These are phyloP conservation scores for Ogataea sp. DNA, from an alignment of 805 yeast genomes.

Conservation along the genomic window DNA sequence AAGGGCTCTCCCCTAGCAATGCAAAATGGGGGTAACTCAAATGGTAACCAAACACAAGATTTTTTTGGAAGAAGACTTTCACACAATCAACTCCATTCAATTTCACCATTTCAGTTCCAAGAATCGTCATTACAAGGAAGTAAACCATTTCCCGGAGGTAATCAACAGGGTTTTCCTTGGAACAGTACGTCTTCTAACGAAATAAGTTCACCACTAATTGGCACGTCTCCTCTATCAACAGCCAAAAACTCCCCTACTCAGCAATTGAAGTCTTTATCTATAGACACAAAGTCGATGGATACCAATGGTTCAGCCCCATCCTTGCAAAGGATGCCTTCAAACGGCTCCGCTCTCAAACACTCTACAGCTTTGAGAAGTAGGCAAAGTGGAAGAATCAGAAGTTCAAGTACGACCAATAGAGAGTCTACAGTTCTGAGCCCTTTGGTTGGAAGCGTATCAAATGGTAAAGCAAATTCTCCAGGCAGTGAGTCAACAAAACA, in stretches of 20 bases:
- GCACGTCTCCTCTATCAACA: no score
- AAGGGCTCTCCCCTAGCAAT: constrained; percentile 21
- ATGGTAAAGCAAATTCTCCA: not conserved
- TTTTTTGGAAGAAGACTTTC: not conserved
- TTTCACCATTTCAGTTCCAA: not conserved
- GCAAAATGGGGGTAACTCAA: no score
- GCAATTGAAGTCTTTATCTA: not conserved
- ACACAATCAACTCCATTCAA: no score
- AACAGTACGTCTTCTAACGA: not conserved
- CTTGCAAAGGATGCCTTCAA: not conserved
- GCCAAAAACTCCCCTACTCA: not conserved
- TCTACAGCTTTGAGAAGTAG: not conserved
- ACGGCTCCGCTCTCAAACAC: not conserved
- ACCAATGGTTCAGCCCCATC: not conserved
- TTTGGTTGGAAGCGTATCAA: not conserved
- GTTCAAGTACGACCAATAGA: no score
- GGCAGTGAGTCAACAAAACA: constrained; percentile 6
- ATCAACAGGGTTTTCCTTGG: not conserved
- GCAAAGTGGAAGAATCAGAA: not conserved
- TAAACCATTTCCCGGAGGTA: not conserved
- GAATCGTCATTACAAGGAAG: not conserved
- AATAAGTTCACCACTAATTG: not conserved
- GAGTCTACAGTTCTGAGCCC: no score
- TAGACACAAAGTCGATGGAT: not conserved
- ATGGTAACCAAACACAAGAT: not conserved